These are phyloP conservation scores for Gleditsia sinensis DNA, from an alignment of 306 rosid species.

Conservation along the genomic window DNA sequence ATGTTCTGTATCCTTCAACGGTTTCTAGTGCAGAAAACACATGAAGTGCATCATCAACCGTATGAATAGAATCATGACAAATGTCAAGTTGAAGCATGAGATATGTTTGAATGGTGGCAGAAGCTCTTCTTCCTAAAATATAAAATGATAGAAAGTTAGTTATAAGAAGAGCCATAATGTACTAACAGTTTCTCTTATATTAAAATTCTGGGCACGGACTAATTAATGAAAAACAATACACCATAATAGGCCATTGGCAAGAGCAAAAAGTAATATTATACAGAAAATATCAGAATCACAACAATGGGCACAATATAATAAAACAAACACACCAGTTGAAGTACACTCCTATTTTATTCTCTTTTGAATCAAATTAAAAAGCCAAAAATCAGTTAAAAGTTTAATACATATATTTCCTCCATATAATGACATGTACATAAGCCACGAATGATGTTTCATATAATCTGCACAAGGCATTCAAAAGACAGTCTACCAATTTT, in stretches of 20 bases:
- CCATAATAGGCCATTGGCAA: no score
- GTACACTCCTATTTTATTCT: neutral
- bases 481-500: neutral
- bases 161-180: neutral
- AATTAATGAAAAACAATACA: no score
- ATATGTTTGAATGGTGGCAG: constrained; percentile 81
- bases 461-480: neutral
- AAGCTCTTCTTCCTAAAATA: constrained; percentile 45
- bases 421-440: neutral
- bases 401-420: neutral
- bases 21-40: constrained; percentile 83
- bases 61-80: constrained; percentile 63
- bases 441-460: neutral
- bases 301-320: no score
- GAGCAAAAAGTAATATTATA: no score
- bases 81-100: constrained; percentile 90
- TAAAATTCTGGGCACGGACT: no score
- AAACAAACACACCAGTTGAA: no score
- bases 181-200: no score
- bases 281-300: no score
- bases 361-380: neutral
- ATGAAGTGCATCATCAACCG: constrained; percentile 81
- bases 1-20: constrained; percentile 83
- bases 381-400: neutral
- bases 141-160: neutral